phyloP scores from a whole-genome alignment of 192 early-diverging fungal species.

The Umbelopsis ramanniana region DNA sequence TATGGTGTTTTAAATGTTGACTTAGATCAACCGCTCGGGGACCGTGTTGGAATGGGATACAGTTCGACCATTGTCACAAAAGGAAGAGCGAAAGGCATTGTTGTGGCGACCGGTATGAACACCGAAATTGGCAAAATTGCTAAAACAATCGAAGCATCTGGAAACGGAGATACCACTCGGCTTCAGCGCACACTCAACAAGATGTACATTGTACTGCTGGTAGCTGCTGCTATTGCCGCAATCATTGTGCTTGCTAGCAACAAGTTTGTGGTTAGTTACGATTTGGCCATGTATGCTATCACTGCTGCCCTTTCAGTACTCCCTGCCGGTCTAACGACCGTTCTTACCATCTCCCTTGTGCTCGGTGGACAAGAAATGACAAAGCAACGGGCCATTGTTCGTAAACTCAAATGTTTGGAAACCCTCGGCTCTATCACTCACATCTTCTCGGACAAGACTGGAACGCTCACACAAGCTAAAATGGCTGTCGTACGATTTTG shows the following conservation, averaged over 20 bases:
- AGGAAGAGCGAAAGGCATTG: slow-evolving; percentile 89
- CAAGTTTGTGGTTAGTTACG: slow-evolving; percentile 62
- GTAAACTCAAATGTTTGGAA: slow-evolving; percentile 88
- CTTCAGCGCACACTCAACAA: slow-evolving; percentile 70
- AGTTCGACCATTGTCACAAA: slow-evolving; percentile 88
- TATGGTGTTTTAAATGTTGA: not conserved
- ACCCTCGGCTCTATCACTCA: slow-evolving; percentile 91
- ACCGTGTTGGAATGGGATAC: slow-evolving; percentile 91
- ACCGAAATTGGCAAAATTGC: slow-evolving; percentile 95
- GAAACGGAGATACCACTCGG: slow-evolving; percentile 56
- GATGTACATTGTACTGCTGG: slow-evolving; percentile 79
- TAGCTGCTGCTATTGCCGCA: slow-evolving; percentile 66
- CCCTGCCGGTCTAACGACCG: slow-evolving; percentile 91
- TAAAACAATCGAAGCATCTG: slow-evolving; percentile 68
- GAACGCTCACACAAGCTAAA: slow-evolving; percentile 92
- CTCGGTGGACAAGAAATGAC: slow-evolving; percentile 89
- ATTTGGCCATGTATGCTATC: slow-evolving; percentile 76
- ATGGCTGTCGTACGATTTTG: slow-evolving; percentile 90
- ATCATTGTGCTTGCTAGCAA: slow-evolving; percentile 85
- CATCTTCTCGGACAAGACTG: slow-evolving; percentile 96
- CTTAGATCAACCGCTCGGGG: slow-evolving; percentile 77
- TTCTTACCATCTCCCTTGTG: slow-evolving; percentile 92
- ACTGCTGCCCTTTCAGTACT: slow-evolving; percentile 87
- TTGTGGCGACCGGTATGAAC: slow-evolving; percentile 80
- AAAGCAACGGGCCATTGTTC: slow-evolving; percentile 84